phyloP scores from a whole-genome alignment of 1,284 basidiomycete species.

The Ustilago hordei region DNA sequence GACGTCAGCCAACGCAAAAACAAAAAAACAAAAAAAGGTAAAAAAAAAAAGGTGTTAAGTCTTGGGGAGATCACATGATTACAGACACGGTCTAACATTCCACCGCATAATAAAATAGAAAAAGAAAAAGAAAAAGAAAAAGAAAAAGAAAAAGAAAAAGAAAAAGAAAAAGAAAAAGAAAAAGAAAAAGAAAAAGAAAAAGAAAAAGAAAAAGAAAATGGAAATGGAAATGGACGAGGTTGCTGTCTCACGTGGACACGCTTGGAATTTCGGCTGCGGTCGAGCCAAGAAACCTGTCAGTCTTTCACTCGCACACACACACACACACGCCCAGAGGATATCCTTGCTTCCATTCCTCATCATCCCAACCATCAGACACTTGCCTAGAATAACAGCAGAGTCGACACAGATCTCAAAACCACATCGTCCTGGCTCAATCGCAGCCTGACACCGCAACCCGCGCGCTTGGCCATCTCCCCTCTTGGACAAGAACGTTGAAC shows the following conservation, averaged over 20 bases:
- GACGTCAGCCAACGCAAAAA: constrained; percentile 1
- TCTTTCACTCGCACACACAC: background rate
- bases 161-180: background rate
- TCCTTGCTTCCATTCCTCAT: background rate
- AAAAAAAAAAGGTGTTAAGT: background rate
- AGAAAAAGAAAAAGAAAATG: background rate
- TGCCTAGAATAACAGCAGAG: no score
- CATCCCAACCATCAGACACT: no score
- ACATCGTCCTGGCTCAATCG: no score
- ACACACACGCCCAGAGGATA: background rate
- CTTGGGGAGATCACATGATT: background rate
- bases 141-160: background rate
- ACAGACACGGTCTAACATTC: background rate
- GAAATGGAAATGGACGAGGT: background rate
- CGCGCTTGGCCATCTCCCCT: no score
- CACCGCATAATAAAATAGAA: background rate
- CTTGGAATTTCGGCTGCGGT: background rate
- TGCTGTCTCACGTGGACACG: background rate
- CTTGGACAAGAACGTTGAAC: no score
- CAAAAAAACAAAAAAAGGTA: background rate
- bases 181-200: background rate
- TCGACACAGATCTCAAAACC: no score
- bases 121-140: background rate
- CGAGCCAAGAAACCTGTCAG: background rate
- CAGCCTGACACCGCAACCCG: no score